phyloP scores from a whole-genome alignment of 129 eudicot species.

The Erigeron canadensis region DNA sequence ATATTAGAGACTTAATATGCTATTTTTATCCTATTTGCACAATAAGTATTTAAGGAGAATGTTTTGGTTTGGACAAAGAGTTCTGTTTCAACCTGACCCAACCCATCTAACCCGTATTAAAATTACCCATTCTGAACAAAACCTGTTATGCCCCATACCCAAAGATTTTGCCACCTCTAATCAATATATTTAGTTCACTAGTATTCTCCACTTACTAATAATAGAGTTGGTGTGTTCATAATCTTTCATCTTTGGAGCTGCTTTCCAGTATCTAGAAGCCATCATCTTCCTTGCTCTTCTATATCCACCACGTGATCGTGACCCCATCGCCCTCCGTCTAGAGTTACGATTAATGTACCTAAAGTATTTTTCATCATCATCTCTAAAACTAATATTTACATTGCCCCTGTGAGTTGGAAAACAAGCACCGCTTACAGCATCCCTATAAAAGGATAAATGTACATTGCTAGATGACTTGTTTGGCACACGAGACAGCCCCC shows the following conservation, averaged over 20 bases:
- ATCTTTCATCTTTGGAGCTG: conserved; percentile 58
- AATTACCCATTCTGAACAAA: too few relatives aligned
- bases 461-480: conserved; percentile 58
- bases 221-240: conserved; percentile 38
- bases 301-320: conserved; percentile 58
- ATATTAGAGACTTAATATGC: too few relatives aligned
- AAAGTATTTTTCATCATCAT: conserved; percentile 88
- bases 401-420: conserved; percentile 50
- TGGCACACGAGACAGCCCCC: conserved; percentile 32
- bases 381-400: conserved; percentile 73
- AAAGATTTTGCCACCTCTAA: neutral
- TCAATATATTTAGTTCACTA: neutral
- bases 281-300: conserved; percentile 70
- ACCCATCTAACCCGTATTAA: neutral
- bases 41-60: too few relatives aligned
- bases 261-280: conserved; percentile 77
- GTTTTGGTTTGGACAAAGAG: neutral
- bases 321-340: conserved; percentile 57
- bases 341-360: conserved; percentile 51
- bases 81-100: neutral
- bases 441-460: conserved; percentile 61
- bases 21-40: too few relatives aligned
- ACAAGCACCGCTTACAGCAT: conserved; percentile 47
- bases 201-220: conserved; percentile 47
- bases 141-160: neutral